A percentile compares a stretch with the other conserved stretches of the same genome.
Conservation (phyloP, 495 filamentous ascomycete species). For the Lophium mytilinum region DNA sequence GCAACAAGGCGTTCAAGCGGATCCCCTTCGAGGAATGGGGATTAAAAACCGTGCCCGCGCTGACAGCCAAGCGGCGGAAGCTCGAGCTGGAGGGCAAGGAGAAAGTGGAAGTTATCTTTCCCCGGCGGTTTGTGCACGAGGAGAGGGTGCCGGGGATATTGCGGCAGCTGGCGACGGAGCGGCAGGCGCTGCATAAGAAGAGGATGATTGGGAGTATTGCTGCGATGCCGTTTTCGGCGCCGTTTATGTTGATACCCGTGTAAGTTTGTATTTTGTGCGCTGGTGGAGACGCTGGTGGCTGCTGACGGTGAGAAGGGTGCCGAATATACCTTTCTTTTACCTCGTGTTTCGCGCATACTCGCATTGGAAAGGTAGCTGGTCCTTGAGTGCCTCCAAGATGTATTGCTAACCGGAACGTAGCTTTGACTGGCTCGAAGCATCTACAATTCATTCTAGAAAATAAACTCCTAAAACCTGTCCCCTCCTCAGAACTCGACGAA, state of each 20-base stretch:
- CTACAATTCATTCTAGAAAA: slow-evolving; percentile 70
- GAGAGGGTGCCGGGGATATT: slow-evolving; percentile 55
- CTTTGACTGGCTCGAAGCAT: slow-evolving; percentile 76
- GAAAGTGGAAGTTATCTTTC: slow-evolving; percentile 71
- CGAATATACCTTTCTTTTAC: slow-evolving; percentile 98
- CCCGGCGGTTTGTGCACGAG: slow-evolving; percentile 55
- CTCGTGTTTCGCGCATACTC: slow-evolving; percentile 71
- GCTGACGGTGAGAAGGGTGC: slow-evolving; percentile 49
- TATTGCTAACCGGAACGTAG: slow-evolving; percentile 33
- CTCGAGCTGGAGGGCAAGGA: slow-evolving; percentile 55
- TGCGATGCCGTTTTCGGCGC: slow-evolving; percentile 75
- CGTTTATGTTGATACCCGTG: slow-evolving; percentile 77
- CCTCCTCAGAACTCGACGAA: slow-evolving; percentile 58
- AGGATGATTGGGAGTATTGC: slow-evolving; percentile 72
- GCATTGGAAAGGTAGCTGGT: slow-evolving; percentile 53
- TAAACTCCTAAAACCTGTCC: slow-evolving; percentile 53
- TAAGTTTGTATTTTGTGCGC: slow-evolving; percentile 42
- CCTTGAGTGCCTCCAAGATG: background rate
- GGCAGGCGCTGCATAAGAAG: slow-evolving; percentile 65
- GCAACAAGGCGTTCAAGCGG: slow-evolving; percentile 73
- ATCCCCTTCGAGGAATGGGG: slow-evolving; percentile 98
- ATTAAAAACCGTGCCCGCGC: slow-evolving; percentile 83
- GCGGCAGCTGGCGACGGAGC: slow-evolving; percentile 61
- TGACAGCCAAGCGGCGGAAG: slow-evolving; percentile 56
- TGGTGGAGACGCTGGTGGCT: background rate